Percentiles rank a stretch among this genome's conserved stretches.
These are phyloP conservation scores for Fomitopsis schrenkii DNA, from an alignment of 1,284 basidiomycete genomes.

Conservation along the genomic window DNA sequence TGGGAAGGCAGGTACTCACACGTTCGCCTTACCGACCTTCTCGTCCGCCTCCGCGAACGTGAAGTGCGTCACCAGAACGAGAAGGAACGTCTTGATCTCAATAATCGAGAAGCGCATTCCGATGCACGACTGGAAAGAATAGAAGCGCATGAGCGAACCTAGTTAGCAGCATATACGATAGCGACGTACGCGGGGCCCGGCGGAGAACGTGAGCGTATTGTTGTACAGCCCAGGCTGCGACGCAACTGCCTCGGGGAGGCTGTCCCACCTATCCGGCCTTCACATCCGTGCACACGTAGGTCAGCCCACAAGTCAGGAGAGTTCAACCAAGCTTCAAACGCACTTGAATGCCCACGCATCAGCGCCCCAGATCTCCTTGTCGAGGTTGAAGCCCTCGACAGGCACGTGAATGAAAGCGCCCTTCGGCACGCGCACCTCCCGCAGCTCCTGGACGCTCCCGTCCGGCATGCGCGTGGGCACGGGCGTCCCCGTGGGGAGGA, in stretches of 20 bases:
- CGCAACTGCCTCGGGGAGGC: constrained; percentile 58
- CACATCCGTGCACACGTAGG: background rate
- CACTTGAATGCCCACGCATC: constrained; percentile 77
- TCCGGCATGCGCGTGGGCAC: constrained; percentile 42
- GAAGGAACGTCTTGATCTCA: constrained; percentile 75
- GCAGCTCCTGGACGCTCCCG: constrained; percentile 39
- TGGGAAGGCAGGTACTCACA: constrained; percentile 37
- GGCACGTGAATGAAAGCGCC: constrained; percentile 73
- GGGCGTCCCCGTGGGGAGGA: constrained; percentile 65
- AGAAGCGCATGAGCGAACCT: background rate
- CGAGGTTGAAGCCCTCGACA: constrained; percentile 73
- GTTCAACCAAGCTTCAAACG: constrained; percentile 19
- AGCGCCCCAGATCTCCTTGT: constrained; percentile 70
- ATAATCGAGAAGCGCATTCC: constrained; percentile 76
- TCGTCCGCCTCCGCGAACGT: constrained; percentile 52
- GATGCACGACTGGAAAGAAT: constrained; percentile 59
- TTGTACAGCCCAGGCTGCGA: constrained; percentile 66
- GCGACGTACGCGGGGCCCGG: constrained; percentile 65
- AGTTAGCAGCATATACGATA: background rate
- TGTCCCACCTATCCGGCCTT: constrained; percentile 78
- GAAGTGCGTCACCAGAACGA: constrained; percentile 64
- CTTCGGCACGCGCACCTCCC: constrained; percentile 52
- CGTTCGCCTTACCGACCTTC: constrained; percentile 62
- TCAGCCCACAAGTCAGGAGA: background rate
- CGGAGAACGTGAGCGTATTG: constrained; percentile 71